phyloP scores from a whole-genome alignment of 192 early-diverging fungal species.

The Podochytrium sp. region DNA sequence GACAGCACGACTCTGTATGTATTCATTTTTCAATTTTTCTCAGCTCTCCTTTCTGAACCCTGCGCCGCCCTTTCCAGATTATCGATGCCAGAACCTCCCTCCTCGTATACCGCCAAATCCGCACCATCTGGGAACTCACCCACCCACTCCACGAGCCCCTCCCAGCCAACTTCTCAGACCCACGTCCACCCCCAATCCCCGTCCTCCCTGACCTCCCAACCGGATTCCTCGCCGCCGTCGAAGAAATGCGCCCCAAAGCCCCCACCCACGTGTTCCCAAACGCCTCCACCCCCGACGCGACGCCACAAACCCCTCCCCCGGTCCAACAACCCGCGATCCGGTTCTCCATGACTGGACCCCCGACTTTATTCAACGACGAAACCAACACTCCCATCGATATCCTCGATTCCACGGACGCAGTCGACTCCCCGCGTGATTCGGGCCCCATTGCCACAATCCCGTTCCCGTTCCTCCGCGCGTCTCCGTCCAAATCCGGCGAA shows the following conservation, averaged over 20 bases:
- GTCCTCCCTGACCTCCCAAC: slow-evolving; percentile 1
- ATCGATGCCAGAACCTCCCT: slow-evolving; percentile 83
- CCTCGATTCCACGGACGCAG: neutral
- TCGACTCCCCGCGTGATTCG: neutral
- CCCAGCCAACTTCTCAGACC: neutral
- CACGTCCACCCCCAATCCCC: slow-evolving; percentile 22
- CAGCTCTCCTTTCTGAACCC: neutral
- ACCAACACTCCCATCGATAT: too few relatives aligned
- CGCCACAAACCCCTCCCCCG: neutral
- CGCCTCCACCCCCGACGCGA: neutral
- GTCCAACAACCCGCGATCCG: neutral
- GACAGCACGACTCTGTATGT: slow-evolving; percentile 76
- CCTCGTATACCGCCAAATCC: slow-evolving; percentile 79
- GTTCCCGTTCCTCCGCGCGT: neutral
- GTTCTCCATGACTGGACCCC: neutral
- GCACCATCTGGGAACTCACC: slow-evolving; percentile 73
- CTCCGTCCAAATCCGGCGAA: neutral
- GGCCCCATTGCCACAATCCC: neutral
- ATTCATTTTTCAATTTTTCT: neutral
- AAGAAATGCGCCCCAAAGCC: neutral
- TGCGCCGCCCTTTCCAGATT: too few relatives aligned
- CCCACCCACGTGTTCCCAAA: neutral
- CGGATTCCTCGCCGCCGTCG: slow-evolving; percentile 1
- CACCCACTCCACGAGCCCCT: slow-evolving; percentile 11
- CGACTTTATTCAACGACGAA: too few relatives aligned